A percentile compares a stretch with the other conserved stretches of the same genome.
These are phyloP conservation scores for Pyrenula aspistea DNA, from an alignment of 495 filamentous ascomycete species.

Conservation along the genomic window DNA sequence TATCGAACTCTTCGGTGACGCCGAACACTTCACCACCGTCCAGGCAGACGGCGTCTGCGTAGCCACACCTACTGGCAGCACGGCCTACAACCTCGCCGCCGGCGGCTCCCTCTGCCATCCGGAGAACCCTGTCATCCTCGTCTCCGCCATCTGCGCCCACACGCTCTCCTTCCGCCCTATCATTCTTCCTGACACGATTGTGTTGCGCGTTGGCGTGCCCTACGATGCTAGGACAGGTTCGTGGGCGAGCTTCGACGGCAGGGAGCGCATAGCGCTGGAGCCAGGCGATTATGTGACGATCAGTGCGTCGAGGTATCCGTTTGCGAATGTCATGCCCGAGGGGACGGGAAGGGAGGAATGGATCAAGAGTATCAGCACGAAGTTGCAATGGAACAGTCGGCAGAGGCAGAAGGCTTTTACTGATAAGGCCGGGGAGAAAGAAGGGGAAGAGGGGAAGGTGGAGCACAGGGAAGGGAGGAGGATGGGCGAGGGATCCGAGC, in stretches of 20 bases:
- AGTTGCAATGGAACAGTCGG: slow-evolving; percentile 86
- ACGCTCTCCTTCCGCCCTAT: slow-evolving; percentile 93
- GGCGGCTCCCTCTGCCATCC: slow-evolving; percentile 93
- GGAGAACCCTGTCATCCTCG: slow-evolving; percentile 91
- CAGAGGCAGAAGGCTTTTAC: slow-evolving; percentile 55
- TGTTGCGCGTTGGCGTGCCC: slow-evolving; percentile 81
- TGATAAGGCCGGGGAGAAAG: slow-evolving; percentile 9
- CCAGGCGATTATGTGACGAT: slow-evolving; percentile 96
- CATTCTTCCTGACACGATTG: slow-evolving; percentile 89
- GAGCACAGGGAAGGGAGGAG: background rate
- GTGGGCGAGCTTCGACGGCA: slow-evolving; percentile 96
- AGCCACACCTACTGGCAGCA: slow-evolving; percentile 84
- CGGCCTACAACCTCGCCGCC: slow-evolving; percentile 93
- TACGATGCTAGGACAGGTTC: slow-evolving; percentile 79
- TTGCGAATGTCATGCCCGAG: slow-evolving; percentile 73
- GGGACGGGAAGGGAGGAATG: slow-evolving; percentile 74
- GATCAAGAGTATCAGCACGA: slow-evolving; percentile 83
- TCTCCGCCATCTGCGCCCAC: slow-evolving; percentile 92
- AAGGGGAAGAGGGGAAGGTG: background rate
- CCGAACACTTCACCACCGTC: slow-evolving; percentile 84
- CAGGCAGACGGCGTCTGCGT: slow-evolving; percentile 85
- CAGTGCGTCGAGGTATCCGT: slow-evolving; percentile 82
- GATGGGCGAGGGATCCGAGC: background rate
- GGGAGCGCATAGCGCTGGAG: slow-evolving; percentile 71
- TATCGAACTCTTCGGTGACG: slow-evolving; percentile 87